These are phyloP conservation scores for Ganoderma lingzhi DNA, from an alignment of 1,284 basidiomycete species.

Conservation along the genomic window DNA sequence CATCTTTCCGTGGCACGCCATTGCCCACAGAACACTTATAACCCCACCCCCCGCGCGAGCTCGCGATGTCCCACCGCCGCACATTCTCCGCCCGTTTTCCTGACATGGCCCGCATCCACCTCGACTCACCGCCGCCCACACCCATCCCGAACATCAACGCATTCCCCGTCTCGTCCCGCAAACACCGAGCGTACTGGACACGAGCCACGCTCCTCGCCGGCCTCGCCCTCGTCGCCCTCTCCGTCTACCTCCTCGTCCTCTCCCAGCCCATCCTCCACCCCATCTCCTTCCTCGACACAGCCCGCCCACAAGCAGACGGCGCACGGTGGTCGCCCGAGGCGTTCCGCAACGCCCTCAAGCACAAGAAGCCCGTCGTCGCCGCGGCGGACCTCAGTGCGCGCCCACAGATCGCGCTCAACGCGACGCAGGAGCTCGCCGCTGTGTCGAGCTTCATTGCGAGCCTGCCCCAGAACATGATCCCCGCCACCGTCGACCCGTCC, in stretches of 20 bases:
- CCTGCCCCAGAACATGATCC: constrained; percentile 82
- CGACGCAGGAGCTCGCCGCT: constrained; percentile 79
- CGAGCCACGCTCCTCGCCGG: constrained; percentile 62
- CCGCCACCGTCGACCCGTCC: constrained; percentile 68
- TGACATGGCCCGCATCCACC: constrained; percentile 38
- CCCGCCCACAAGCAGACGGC: constrained; percentile 35
- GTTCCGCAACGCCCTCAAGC: constrained; percentile 39
- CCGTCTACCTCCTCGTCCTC: constrained; percentile 61
- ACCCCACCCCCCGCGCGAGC: constrained; percentile 17
- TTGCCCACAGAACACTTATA: constrained; percentile 12
- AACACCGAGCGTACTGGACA: constrained; percentile 44
- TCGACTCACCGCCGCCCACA: constrained; percentile 42
- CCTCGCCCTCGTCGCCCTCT: constrained; percentile 55
- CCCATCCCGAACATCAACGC: constrained; percentile 39
- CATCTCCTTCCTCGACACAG: constrained; percentile 43
- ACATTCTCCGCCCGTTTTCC: constrained; percentile 42
- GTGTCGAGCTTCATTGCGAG: constrained; percentile 82
- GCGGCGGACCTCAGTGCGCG: constrained; percentile 32
- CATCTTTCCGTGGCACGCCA: neutral
- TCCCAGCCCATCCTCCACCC: constrained; percentile 53
- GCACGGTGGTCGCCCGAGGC: constrained; percentile 36
- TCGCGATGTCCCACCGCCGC: constrained; percentile 43
- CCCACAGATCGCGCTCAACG: constrained; percentile 55
- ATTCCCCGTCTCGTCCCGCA: constrained; percentile 37
- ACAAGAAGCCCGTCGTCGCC: constrained; percentile 37